A percentile compares a stretch with the other conserved stretches of the same genome.
These are phyloP conservation scores for Rhizophora mangle DNA, from an alignment of 345 rosid genomes.

Conservation along the genomic window DNA sequence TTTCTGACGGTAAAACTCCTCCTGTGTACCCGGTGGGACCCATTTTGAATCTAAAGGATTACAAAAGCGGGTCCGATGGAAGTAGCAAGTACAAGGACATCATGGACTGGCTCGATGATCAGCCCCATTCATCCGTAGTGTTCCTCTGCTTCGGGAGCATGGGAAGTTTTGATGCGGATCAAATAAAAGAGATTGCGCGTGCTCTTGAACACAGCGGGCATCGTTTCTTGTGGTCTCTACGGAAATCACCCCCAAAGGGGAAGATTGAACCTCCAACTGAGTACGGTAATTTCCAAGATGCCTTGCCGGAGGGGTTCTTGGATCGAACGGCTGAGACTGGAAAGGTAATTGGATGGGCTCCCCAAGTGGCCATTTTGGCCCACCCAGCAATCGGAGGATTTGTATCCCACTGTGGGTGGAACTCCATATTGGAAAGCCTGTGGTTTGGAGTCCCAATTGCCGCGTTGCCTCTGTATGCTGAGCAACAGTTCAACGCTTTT, in stretches of 20 bases:
- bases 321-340: not conserved
- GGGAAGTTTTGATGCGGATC: constrained; percentile 13
- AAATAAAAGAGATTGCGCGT: constrained; percentile 8
- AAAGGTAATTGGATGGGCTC: constrained; percentile 11
- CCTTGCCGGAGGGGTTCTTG: not conserved
- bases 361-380: not conserved
- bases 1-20: not conserved
- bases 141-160: constrained; percentile 21
- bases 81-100: not conserved
- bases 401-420: constrained; percentile 17
- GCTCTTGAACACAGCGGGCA: constrained; percentile 9
- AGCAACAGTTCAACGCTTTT: no score
- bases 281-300: not conserved
- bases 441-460: no score
- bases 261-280: not conserved
- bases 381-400: constrained; percentile 12
- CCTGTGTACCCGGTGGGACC: not conserved
- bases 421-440: constrained; percentile 2
- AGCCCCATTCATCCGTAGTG: constrained; percentile 8
- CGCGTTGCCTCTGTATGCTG: no score
- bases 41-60: no score
- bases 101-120: constrained; percentile 21
- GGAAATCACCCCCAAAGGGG: no score
- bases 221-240: constrained; percentile 18
- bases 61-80: not conserved